Percentiles rank a stretch among this genome's conserved stretches.
Conservation (phyloP, 768 basidiomycete genomes). For the Amyloporia xantha region DNA sequence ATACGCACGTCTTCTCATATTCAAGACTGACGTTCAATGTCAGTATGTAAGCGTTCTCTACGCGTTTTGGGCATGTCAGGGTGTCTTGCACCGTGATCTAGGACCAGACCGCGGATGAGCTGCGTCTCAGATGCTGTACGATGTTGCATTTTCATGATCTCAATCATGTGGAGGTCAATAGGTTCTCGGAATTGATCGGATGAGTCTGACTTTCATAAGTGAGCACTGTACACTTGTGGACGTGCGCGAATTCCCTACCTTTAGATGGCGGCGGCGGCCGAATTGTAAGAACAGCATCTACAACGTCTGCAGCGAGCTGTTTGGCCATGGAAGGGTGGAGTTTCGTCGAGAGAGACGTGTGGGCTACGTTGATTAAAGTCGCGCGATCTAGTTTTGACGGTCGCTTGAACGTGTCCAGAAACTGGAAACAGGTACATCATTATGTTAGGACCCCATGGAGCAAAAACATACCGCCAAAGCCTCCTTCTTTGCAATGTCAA, state of each 20-base stretch:
- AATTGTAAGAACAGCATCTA: slow-evolving; percentile 92
- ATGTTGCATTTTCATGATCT: slow-evolving; percentile 99
- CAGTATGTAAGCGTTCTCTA: slow-evolving; percentile 93
- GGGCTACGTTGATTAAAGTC: slow-evolving; percentile 86
- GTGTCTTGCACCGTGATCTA: slow-evolving; percentile 96
- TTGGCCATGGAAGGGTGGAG: slow-evolving; percentile 75
- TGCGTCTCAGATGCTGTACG: slow-evolving; percentile 96
- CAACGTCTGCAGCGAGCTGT: slow-evolving; percentile 85
- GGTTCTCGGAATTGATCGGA: slow-evolving; percentile 75
- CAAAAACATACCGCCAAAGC: slow-evolving; percentile 61
- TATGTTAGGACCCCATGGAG: slow-evolving; percentile 7
- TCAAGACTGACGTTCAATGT: slow-evolving; percentile 97
- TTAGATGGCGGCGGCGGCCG: slow-evolving; percentile 56
- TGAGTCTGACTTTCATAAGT: slow-evolving; percentile 40
- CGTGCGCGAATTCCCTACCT: slow-evolving; percentile 43
- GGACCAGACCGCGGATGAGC: slow-evolving; percentile 88
- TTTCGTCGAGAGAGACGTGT: slow-evolving; percentile 96
- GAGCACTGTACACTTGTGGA: no score
- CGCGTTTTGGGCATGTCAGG: slow-evolving; percentile 99
- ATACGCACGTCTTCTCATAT: slow-evolving; percentile 96
- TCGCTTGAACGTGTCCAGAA: slow-evolving; percentile 87
- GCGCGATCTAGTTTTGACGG: slow-evolving; percentile 75
- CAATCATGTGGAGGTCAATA: slow-evolving; percentile 98
- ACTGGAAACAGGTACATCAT: slow-evolving; percentile 44
- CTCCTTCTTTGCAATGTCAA: slow-evolving; percentile 97